Percentiles rank a stretch among this genome's conserved stretches.
phyloP scores from a whole-genome alignment of 306 rosid species.

The Sicyos edulis region DNA sequence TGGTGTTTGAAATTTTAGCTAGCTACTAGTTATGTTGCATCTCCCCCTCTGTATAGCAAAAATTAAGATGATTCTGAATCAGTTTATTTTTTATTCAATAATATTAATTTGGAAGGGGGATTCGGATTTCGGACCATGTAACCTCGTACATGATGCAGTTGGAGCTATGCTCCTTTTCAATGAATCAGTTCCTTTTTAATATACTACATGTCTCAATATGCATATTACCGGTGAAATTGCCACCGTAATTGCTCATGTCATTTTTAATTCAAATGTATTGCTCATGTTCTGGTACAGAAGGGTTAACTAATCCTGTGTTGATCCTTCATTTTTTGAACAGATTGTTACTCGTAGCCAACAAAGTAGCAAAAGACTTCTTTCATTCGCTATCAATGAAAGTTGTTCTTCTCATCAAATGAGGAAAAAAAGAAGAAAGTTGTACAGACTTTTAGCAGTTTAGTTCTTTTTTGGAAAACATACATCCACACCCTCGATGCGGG shows the following conservation, averaged over 20 bases:
- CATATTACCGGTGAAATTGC: neutral
- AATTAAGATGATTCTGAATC: too few relatives aligned
- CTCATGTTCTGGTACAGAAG: neutral
- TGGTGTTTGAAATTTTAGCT: too few relatives aligned
- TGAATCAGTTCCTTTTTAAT: too few relatives aligned
- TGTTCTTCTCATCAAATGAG: neutral
- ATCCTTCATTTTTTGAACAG: neutral
- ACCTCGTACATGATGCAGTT: too few relatives aligned
- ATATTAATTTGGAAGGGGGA: too few relatives aligned
- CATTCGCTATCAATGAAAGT: neutral
- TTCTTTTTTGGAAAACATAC: neutral
- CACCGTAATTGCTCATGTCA: too few relatives aligned
- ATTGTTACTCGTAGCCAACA: conserved; percentile 5
- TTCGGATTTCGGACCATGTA: too few relatives aligned
- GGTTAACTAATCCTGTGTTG: conserved; percentile 9
- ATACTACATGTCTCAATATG: too few relatives aligned
- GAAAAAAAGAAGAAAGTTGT: neutral
- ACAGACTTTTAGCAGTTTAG: neutral
- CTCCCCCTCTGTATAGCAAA: too few relatives aligned
- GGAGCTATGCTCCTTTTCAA: too few relatives aligned
- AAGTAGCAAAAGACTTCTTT: neutral
- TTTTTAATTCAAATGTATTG: neutral
- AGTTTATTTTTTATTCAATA: too few relatives aligned
- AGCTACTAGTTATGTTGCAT: too few relatives aligned
- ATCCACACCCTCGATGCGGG: neutral